Base-by-base conservation (phyloP, 805 yeast genomes). In the Wickerhamomyces kurtzmanii region DNA sequence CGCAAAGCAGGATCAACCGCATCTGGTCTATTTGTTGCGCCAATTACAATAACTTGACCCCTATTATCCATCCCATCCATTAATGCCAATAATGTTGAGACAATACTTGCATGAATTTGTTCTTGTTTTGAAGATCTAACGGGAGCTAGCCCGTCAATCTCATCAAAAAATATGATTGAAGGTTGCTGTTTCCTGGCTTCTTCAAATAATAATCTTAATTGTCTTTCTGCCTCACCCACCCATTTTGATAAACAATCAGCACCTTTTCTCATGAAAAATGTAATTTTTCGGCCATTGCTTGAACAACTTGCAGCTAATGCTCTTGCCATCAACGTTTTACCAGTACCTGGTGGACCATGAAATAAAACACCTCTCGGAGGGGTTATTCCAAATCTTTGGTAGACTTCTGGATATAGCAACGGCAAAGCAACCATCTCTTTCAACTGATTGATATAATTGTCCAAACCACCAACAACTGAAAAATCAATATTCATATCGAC, bases 11-110 rank as follows among this genome's bases (percentile, higher is more conserved):
- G 96, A 54, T 91, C 98, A n/a, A 91, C 83, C 0, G 96, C 82
- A 55, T 91, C 97, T 0, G 98, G 98, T 47, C 98, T 65, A 55
- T 91, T 91, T 0, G 98, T 91, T 1, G 98, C 98, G 33, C 98
- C 98, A 42, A 91, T 87, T 3, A 91, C 96, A 38, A 91, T 89
- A 12, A 91, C 97, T 50, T 91, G 97, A 6, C 98, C 98, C 50
- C 97, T 73, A 42, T 86, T 86, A 51, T 89, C 97, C 97, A 91
- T 91, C 43, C 98, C 98, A 53, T 91, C 98, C 98, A 91, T 91
- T 29, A 91, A 59, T 0, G 98, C 97, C 38, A 91, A 68, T 44
- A 91, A 59, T 0, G 98, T 91, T 5, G 96, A 86, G 3, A 91
- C 98, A 34, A 91, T 91, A 37, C 94, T 81, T 4, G 98, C 96